Evolutionary conservation across 768 basidiomycete genomes (phyloP), one percentile per base, ranked within the genome.

Genomic region (Boletus insuetus): DNA sequence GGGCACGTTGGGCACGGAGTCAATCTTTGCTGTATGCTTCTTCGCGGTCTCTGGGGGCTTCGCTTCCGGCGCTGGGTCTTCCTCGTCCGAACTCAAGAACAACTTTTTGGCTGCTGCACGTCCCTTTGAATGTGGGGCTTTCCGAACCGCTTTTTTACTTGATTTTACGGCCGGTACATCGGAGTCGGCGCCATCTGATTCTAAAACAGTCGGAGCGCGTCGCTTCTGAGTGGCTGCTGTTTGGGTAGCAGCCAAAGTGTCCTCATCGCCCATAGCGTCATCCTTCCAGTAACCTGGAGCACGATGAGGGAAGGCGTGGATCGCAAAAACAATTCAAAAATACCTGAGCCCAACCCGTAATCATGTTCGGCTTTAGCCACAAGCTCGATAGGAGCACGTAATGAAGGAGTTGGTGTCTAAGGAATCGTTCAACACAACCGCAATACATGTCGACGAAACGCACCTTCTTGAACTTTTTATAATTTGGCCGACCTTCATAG

Each of bases 401-500:
- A 56, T 14, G 60, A 62, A 4, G 49, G 54, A 5, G 54, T 53
- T 8, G 58, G 58, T 61, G 68, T 76, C 76, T 77, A 39, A 9
- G 4, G 24, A 20, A 12, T 4, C 3, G 34, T 48, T 54, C 24
- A 31, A 29, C 7, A 51, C 17, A 5, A 50, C 46, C 74, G 51
- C 26, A 54, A 22, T 9, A 44, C 26, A 29, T 10, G 11, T n/a
- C 17, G 46, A 56, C 34, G 24, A 49, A 3, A 58, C 76, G 31
- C n/a, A 84, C 86, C 79, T 82, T 84, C 59, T 82, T 88, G 62
- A 91, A 92, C 67, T 85, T 91, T 66, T 92, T 92, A 70, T 84
- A 90, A 63, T 92, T 83, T 0, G 81, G 80, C 45, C 74, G 73
- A 2, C 80, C 80, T 51, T 78, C 74, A 10, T 63, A 53, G 10